phyloP scores from a whole-genome alignment of 495 filamentous ascomycete genomes.

The Oleoguttula mirabilis region DNA sequence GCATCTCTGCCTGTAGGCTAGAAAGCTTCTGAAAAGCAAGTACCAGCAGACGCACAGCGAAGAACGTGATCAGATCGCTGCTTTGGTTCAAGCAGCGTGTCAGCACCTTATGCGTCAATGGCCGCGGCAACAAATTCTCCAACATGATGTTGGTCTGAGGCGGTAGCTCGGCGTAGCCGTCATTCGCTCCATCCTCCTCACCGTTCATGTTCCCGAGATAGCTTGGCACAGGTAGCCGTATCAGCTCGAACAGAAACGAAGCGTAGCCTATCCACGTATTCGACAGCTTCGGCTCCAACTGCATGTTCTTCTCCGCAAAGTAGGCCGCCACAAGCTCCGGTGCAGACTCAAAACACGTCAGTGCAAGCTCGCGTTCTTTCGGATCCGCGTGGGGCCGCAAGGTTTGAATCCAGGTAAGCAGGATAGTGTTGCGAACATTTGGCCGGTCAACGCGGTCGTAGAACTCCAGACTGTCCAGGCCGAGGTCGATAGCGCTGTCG shows the following conservation, averaged over 20 bases:
- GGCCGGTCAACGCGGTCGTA: conserved; percentile 47
- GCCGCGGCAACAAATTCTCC: conserved; percentile 77
- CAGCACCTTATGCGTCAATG: conserved; percentile 63
- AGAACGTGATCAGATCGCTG: conserved; percentile 63
- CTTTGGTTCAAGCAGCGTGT: conserved; percentile 66
- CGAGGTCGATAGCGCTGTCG: conserved; percentile 44
- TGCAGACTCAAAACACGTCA: conserved; percentile 63
- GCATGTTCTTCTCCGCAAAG: conserved; percentile 68
- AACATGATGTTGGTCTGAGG: conserved; percentile 64
- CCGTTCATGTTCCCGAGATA: conserved; percentile 42
- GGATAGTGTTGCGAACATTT: conserved; percentile 58
- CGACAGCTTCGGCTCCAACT: conserved; percentile 80
- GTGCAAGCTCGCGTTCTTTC: conserved; percentile 67
- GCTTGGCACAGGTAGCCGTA: conserved; percentile 59
- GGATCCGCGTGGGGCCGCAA: conserved; percentile 72
- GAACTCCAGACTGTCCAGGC: conserved; percentile 55
- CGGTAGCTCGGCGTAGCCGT: conserved; percentile 43
- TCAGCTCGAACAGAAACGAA: conserved; percentile 65
- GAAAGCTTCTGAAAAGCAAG: conserved; percentile 68
- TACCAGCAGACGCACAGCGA: conserved; percentile 65
- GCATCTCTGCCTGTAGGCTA: conserved; percentile 42
- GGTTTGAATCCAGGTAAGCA: conserved; percentile 64
- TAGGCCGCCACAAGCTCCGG: conserved; percentile 80
- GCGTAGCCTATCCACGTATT: conserved; percentile 91
- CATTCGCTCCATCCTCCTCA: conserved; percentile 9